Conservation (phyloP, 1,139 yeast species). For the Candida freyschussii region DNA sequence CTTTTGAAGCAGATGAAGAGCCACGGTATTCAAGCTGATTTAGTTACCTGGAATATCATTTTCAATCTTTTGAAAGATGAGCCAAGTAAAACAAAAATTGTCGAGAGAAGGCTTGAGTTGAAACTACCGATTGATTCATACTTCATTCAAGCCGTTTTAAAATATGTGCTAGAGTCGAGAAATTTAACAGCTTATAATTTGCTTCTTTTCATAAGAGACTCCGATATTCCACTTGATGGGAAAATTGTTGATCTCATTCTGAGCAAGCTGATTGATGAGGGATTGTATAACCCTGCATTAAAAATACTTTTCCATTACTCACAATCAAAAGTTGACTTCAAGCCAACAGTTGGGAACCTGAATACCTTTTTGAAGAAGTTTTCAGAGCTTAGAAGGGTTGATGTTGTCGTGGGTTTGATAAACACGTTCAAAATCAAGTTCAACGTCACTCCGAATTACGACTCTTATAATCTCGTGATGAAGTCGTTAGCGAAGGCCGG, state of each 20-base stretch:
- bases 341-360: slow-evolving; percentile 23
- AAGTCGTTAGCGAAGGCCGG: slow-evolving; percentile 31
- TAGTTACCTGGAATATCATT: slow-evolving; percentile 37
- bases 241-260: slow-evolving; percentile 25
- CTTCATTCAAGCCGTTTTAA: slow-evolving; percentile 12
- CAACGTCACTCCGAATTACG: slow-evolving; percentile 26
- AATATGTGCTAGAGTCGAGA: slow-evolving; percentile 8
- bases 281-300: slow-evolving; percentile 25
- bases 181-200: slow-evolving; percentile 10
- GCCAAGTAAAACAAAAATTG: slow-evolving; percentile 24
- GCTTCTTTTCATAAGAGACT: slow-evolving; percentile 20
- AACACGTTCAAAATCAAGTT: slow-evolving; percentile 26
- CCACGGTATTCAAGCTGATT: slow-evolving; percentile 29
- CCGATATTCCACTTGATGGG: slow-evolving; percentile 25
- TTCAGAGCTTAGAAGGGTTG: slow-evolving; percentile 31
- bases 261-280: slow-evolving; percentile 24
- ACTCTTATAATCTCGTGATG: slow-evolving; percentile 30
- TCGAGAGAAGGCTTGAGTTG: slow-evolving; percentile 26
- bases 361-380: slow-evolving; percentile 28
- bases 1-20: slow-evolving; percentile 33
- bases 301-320: slow-evolving; percentile 6
- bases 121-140: slow-evolving; percentile 24
- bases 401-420: slow-evolving; percentile 28
- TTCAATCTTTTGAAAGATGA: slow-evolving; percentile 28
- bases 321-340: slow-evolving; percentile 4